phyloP scores from a whole-genome alignment of 2,329 filamentous ascomycete genomes.

The Alternaria arbusti region DNA sequence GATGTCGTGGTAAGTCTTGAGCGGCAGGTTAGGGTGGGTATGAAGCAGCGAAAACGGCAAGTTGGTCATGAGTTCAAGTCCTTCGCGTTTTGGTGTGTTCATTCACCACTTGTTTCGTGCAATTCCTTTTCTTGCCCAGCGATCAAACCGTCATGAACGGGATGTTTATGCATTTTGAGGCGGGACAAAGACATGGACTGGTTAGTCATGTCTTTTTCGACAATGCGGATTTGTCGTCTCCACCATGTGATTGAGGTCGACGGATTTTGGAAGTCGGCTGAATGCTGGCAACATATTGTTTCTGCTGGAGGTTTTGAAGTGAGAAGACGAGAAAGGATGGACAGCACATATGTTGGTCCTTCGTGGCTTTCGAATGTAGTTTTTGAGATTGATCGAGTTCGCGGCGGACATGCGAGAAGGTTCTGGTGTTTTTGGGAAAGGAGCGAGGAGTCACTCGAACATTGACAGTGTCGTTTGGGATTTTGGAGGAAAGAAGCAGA shows the following conservation, averaged over 20 bases:
- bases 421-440: background rate
- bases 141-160: accelerated
- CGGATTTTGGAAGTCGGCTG: no score
- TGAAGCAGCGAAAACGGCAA: background rate
- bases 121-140: background rate
- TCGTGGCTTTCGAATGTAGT: no score
- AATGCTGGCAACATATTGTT: no score
- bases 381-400: no score
- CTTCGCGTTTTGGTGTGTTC: background rate
- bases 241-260: no score
- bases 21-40: background rate
- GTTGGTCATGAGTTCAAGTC: background rate
- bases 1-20: background rate
- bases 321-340: background rate
- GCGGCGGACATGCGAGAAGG: background rate
- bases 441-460: background rate
- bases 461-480: no score
- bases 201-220: no score
- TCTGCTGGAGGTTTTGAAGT: background rate
- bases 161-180: no score
- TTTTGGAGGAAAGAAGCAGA: background rate
- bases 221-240: background rate
- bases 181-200: background rate
- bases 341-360: no score
- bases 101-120: background rate